These are phyloP conservation scores for Cercospora beticola DNA, from an alignment of 2,329 filamentous ascomycete genomes.

Conservation along the genomic window DNA sequence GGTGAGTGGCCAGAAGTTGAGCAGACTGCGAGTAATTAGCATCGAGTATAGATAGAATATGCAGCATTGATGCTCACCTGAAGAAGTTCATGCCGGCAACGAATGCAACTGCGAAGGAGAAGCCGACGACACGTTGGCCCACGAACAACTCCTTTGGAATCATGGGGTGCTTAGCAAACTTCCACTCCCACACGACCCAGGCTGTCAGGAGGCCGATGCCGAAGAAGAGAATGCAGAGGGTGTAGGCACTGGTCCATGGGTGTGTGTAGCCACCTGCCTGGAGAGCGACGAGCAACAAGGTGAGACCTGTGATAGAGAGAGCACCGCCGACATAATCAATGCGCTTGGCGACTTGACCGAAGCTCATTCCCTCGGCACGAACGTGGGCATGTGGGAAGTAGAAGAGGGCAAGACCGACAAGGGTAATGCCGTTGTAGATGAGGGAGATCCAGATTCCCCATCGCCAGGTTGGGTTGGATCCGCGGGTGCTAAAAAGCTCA, in stretches of 20 bases:
- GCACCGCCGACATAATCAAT: conserved; percentile 55
- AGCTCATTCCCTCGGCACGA: conserved; percentile 42
- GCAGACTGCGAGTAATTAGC: conserved; percentile 23
- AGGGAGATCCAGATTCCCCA: conserved; percentile 44
- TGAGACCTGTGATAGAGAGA: conserved; percentile 51
- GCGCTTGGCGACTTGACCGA: conserved; percentile 43
- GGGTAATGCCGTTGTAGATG: conserved; percentile 29
- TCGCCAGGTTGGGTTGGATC: conserved; percentile 49
- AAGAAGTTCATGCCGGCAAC: conserved; percentile 42
- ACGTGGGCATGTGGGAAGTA: conserved; percentile 55
- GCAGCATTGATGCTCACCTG: conserved; percentile 9
- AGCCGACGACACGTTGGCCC: conserved; percentile 35
- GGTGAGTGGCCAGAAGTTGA: conserved; percentile 63
- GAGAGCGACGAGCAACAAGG: conserved; percentile 46
- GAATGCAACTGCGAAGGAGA: conserved; percentile 40
- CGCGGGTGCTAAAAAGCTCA: conserved; percentile 53
- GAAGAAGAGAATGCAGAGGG: conserved; percentile 40
- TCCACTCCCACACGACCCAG: conserved; percentile 42
- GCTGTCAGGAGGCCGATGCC: conserved; percentile 38
- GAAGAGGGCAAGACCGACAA: conserved; percentile 42
- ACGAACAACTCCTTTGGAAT: conserved; percentile 38
- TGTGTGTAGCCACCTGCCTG: conserved; percentile 44
- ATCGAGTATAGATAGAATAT: background rate
- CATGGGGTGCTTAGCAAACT: conserved; percentile 43
- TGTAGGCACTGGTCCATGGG: conserved; percentile 42